Evolutionary conservation across 2,329 filamentous ascomycete species (phyloP), one percentile per base, ranked within the genome.

Genomic region (Penicillium sp.): DNA sequence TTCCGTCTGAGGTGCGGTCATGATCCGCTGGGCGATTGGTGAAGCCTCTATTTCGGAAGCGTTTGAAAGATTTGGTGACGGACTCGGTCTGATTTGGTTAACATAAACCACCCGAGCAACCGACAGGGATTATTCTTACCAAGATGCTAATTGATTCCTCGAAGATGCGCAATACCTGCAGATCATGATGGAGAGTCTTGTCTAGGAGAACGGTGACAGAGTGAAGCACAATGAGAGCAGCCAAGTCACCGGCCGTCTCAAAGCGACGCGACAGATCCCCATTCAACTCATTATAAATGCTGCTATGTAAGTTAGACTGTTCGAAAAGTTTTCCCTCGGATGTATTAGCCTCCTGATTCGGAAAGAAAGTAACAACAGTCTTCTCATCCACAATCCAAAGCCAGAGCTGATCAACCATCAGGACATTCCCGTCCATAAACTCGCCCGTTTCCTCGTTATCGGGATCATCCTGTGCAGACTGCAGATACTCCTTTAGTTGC

Each of bases 351-450:
- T 74, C 69, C 35, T 70, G 69, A 26, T 69, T 67, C 0, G 69
- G 69, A 35, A 71, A 73, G 46, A 71, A 71, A 3, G 69, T 71
- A 3, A 72, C 60, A 22, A 71, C 61, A 9, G 69, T 72, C 51
- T 68, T 70, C 17, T 65, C 50, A 46, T 76, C 72, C 9, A 75
- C 62, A 37, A 77, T 70, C 73, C 73, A 77, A 0, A 87, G 67
- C 85, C 85, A 88, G 1, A 88, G 68, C 62, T 88, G 84, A 55
- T 88, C 85, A 0, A 88, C 82, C 83, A 88, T 87, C n/a, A 88
- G 77, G 37, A 86, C 86, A 50, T 71, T 72, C 3, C 69, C 69
- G 44, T 72, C 69, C 60, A 66, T 64, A 17, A 71, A 70, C 25
- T 63, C 59, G 5, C 41, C 45, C 5, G 51, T 53, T 5, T 58